Base-by-base conservation (phyloP, 2,329 filamentous ascomycete genomes). In the Sarocladium oryzae region DNA sequence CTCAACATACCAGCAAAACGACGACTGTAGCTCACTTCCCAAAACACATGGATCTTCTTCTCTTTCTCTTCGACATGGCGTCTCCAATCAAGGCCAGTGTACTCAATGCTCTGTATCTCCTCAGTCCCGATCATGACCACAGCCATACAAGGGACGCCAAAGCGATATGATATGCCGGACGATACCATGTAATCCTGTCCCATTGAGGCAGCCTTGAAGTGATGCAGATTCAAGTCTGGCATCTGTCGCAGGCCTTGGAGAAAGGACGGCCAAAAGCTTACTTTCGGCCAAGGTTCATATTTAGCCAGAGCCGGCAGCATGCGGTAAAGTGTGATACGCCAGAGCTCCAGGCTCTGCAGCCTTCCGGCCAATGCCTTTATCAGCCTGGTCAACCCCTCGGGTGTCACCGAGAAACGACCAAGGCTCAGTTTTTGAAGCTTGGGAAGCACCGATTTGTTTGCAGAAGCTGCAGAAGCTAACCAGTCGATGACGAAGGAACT, bases 281-380 rank as follows among this genome's bases (percentile, higher is more conserved):
- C 16, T 15, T 48, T 33, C 3, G 43, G 43, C 21, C 21, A 43
- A 10, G 26, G n/a, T 8, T 11, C 9, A 26, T 43, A 37, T 18
- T 23, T 24, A 23, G 38, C 2, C 58, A 36, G 2, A n/a, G n/a
- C n/a, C n/a, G 72, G 28, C 43, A 48, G n/a, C 4, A 18, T 9
- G 4, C 16, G 24, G 10, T 20, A 48, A 9, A 48, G 56, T 0
- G 53, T 65, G 16, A 78, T 57, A 40, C 69, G 74, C 61, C 75
- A 75, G 0, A 82, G 58, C 52, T 69, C 70, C 7, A 82, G 60
- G 6, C 58, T 57, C 8, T 66, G 60, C 2, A 82, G 65, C 0
- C 68, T 74, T 2, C 69, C 56, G 2, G 70, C 66, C 16, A 76
- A 74, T 53, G 72, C 78, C 32, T 52, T 45, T 37, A 71, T 55